Evolutionary conservation across 2,329 filamentous ascomycete species (phyloP), one percentile per base, ranked within the genome.

Genomic region (Tetracladium maxilliforme): DNA sequence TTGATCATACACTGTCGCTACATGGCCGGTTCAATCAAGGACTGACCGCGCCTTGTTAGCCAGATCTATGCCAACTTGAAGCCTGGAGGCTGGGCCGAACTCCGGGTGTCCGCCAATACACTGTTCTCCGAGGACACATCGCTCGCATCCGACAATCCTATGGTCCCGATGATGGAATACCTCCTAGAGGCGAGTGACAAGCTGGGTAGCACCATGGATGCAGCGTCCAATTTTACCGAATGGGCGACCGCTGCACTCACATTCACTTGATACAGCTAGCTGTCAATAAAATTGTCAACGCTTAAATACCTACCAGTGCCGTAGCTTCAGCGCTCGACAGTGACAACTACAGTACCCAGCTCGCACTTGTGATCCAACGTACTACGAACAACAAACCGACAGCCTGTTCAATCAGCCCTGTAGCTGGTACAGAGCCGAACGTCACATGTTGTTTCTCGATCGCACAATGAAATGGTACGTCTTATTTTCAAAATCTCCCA

Each of bases 1-100:
- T n/a, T n/a, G n/a, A n/a, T 39, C 25, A 49, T 56, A 26, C 51
- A 55, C 26, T 38, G 43, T 2, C 45, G 53, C 2, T 48, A 42
- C 19, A 44, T 54, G 33, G 38, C 41, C 4, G 49, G 44, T 2
- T 41, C 45, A 8, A 44, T 54, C 27, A 42, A 40, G 17, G 37
- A 52, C 34, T 42, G 38, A 35, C 31, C 30, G 4, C 17, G 23
- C 6, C 29, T 42, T 4, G 19, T 40, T 4, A 8, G 28, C 3
- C 33, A 39, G 29, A 34, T 34, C 6, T 39, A 30, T 16, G 21
- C 26, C 2, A 26, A 40, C 24, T 25, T 39, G 1, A 29, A 37
- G 9, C 38, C 39, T 0, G 40, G 39, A 11, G 40, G 39, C 6
- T 44, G 23, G 19, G 18, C 43, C 7, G 40, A 44, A 25, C 11